Evolutionary conservation across 1,284 basidiomycete genomes (phyloP), one percentile per base, ranked within the genome.

Genomic region (Takashimella koratensis): DNA sequence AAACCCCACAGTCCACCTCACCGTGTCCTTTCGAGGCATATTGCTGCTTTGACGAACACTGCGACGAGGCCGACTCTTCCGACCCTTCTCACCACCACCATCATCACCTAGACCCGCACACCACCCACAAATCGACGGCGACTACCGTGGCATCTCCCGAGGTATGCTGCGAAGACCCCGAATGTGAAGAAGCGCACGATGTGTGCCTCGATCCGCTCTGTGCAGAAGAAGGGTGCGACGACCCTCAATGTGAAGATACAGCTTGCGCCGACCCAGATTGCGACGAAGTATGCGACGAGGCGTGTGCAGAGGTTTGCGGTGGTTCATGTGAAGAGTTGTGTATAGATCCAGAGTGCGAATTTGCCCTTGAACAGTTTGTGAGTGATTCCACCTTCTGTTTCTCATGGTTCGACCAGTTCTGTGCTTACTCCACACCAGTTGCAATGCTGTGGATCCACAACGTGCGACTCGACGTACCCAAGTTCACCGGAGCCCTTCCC

Each of bases 301-400:
- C 63, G 13, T 67, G 65, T 40, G 59, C 59, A 56, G 67, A 67
- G 49, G 68, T 64, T 4, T 69, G 65, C 52, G 53, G 64, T 54
- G 63, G 63, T 23, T 16, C 30, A 36, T 36, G 30, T 36, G 30
- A 36, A 8, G 30, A 36, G 8, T 16, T 36, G 16, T 36, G 30
- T 36, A 8, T 36, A 36, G 30, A 36, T 16, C 16, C 30, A 8
- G 30, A 36, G 30, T 36, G 30, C 30, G 30, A 36, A 16, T 36
- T 36, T 41, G 57, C 55, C 20, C 67, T 75, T 21, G 67, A 75
- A 56, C 67, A 73, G 61, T 68, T 68, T 45, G 71, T 72, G 46
- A 55, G 72, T 65, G 5, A 45, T 22, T 20, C 47, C 22, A 22
- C 24, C 40, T 21, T 44, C 13, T 48, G n/a, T 36, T 10, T 27